Base-by-base conservation (phyloP, 2,329 filamentous ascomycete genomes). In the Colletotrichum sp. region DNA sequence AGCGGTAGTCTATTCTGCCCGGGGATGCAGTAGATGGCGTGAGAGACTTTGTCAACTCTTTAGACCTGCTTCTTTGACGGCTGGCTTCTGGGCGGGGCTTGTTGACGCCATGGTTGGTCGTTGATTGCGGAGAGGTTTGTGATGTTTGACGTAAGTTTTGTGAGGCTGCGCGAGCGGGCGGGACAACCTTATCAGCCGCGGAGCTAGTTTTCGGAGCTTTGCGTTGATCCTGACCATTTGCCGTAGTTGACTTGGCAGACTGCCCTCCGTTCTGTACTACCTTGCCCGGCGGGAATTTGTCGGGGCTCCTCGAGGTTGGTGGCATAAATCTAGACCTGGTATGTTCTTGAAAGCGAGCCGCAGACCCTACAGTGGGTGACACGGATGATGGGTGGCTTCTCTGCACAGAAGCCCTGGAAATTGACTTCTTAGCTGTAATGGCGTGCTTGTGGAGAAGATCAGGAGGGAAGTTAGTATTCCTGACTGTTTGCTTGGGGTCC, bases 351-450 rank as follows among this genome's bases (percentile, higher is more conserved):
- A 39, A 22, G 32, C 34, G 15, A 27, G 61, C 5, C 61, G 32
- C 22, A 36, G 34, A 28, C 32, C 28, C 25, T 25, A 39, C 6
- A 43, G 32, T 39, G 12, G n/a, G 34, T 25, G 34, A 16, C 25
- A 32, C 30, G 5, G 61, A 25, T 39, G 61, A 64, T 39, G 22
- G 32, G n/a, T 64, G 61, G 25, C 13, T 43, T 25, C 61, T 32
- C 22, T 32, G 58, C 16, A 36, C 32, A 22, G 61, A 16, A 66
- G 36, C n/a, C 12, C 64, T 28, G 15, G 39, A 15, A 13, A 66
- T 69, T 10, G 74, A 48, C 32, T 76, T 74, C 32, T 65, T 74
- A 22, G 70, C 65, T 58, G 74, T 60, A 28, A 65, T 39, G 27
- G 32, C 64, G 27, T 58, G 48, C 55, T 64, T 74, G 30, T 58